Conservation (phyloP, 2,329 filamentous ascomycete species). For the Plectosphaerella sp. region DNA sequence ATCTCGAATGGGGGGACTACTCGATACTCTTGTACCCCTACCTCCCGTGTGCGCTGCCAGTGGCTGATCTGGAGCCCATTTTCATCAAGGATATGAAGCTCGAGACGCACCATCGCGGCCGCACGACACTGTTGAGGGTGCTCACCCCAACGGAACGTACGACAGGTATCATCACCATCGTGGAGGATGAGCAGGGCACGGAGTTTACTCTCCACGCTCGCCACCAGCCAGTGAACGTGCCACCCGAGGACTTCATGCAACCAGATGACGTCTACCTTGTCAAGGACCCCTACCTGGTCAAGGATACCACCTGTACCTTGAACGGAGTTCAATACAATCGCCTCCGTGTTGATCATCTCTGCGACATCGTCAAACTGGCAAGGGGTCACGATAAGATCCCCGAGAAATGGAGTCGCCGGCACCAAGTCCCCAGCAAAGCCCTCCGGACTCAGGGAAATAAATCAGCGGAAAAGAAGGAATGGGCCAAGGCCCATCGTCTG, state of each 20-base stretch:
- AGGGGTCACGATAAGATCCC: slow-evolving; percentile 32
- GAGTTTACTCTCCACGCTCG: slow-evolving; percentile 32
- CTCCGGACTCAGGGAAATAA: slow-evolving; percentile 28
- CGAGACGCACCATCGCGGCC: slow-evolving; percentile 21
- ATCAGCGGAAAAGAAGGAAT: slow-evolving; percentile 17
- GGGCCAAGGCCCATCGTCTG: slow-evolving; percentile 24
- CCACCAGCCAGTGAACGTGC: slow-evolving; percentile 31
- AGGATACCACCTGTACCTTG: no score
- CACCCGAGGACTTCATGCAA: slow-evolving; percentile 26
- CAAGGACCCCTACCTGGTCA: slow-evolving; percentile 47
- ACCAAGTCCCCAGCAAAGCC: slow-evolving; percentile 9
- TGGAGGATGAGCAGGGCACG: slow-evolving; percentile 32
- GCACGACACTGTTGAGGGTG: slow-evolving; percentile 12
- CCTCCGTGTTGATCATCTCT: slow-evolving; percentile 47
- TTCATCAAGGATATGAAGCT: slow-evolving; percentile 22
- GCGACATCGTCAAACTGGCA: slow-evolving; percentile 39
- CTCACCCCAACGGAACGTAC: slow-evolving; percentile 12
- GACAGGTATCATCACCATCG: slow-evolving; percentile 21
- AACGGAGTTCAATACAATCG: slow-evolving; percentile 21
- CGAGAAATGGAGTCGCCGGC: slow-evolving; percentile 20
- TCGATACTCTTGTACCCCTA: slow-evolving; percentile 8
- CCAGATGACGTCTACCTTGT: slow-evolving; percentile 33
- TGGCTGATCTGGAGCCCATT: slow-evolving; percentile 15
- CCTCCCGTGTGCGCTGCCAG: slow-evolving; percentile 14
- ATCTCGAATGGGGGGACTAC: no score